Conservation (phyloP, 2,329 filamentous ascomycete species). For the Colletotrichum graminicola region DNA sequence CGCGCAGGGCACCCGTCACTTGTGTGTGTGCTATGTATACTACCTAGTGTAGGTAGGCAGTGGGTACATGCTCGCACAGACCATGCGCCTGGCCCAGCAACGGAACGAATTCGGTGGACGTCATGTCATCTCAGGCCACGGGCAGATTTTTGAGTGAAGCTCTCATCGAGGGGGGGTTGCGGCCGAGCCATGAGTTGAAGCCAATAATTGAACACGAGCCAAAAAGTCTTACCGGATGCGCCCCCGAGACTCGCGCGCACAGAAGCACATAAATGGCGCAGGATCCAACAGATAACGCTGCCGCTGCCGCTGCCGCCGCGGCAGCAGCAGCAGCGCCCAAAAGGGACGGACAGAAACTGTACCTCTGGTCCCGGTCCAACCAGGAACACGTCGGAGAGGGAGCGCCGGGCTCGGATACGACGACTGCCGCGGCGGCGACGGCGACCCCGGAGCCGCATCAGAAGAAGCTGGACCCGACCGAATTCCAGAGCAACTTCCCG, state of each 20-base stretch:
- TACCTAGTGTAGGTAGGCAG: too few species aligned
- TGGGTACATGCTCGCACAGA: constrained; percentile 35
- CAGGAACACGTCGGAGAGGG: constrained; percentile 38
- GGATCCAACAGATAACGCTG: constrained; percentile 22
- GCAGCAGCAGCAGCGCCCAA: neutral
- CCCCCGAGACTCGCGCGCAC: neutral
- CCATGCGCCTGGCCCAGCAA: constrained; percentile 38
- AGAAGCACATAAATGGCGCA: constrained; percentile 27
- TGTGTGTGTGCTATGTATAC: too few species aligned
- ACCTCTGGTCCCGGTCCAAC: constrained; percentile 26
- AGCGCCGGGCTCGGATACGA: constrained; percentile 39
- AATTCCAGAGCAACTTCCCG: constrained; percentile 44
- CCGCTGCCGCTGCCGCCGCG: neutral
- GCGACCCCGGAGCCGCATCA: neutral
- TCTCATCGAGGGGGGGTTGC: neutral
- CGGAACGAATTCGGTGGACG: constrained; percentile 38
- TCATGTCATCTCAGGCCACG: constrained; percentile 39
- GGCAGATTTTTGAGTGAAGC: constrained; percentile 40
- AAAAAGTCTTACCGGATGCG: neutral
- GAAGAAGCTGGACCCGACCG: constrained; percentile 34
- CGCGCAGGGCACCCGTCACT: constrained; percentile 4
- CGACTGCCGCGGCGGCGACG: constrained; percentile 1
- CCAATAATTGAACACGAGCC: neutral
- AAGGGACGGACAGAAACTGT: constrained; percentile 28
- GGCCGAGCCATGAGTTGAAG: neutral